phyloP scores from a whole-genome alignment of 2,329 filamentous ascomycete species.

The Diaporthe sp. region DNA sequence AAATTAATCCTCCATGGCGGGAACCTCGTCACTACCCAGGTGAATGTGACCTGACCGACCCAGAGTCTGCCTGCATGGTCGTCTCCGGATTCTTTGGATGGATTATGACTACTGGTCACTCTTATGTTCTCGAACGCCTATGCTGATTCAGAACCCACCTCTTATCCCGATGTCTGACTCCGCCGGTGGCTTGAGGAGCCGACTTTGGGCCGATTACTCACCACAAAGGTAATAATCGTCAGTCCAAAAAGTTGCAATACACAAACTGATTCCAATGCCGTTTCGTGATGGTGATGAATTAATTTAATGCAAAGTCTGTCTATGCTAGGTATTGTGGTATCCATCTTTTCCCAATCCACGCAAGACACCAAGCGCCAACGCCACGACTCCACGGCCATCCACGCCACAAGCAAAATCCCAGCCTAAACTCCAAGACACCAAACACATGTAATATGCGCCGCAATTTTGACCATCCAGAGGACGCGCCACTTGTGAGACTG shows the following conservation, averaged over 20 bases:
- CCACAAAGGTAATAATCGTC: not conserved
- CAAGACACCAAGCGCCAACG: slow-evolving; percentile 32
- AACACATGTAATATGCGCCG: not conserved
- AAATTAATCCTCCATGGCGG: not conserved
- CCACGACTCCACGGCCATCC: not conserved
- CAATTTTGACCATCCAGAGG: not conserved
- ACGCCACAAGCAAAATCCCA: not conserved
- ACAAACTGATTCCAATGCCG: not conserved
- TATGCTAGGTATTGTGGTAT: slow-evolving; percentile 33
- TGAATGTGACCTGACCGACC: not conserved
- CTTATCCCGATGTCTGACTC: not conserved
- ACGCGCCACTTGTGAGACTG: not conserved
- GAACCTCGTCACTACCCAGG: not conserved
- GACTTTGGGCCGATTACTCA: not conserved
- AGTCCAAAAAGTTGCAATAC: not conserved
- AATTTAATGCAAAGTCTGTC: slow-evolving; percentile 23
- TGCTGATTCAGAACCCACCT: not conserved
- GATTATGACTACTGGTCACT: not conserved
- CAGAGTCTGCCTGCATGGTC: not conserved
- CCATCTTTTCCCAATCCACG: slow-evolving; percentile 6
- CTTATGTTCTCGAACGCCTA: not conserved
- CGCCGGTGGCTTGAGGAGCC: not conserved
- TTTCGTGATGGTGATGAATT: not conserved
- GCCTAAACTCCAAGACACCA: slow-evolving; percentile 9
- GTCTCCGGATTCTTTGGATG: too few relatives aligned